These are phyloP conservation scores for Abortiporus biennis DNA, from an alignment of 1,284 basidiomycete species.

Conservation along the genomic window DNA sequence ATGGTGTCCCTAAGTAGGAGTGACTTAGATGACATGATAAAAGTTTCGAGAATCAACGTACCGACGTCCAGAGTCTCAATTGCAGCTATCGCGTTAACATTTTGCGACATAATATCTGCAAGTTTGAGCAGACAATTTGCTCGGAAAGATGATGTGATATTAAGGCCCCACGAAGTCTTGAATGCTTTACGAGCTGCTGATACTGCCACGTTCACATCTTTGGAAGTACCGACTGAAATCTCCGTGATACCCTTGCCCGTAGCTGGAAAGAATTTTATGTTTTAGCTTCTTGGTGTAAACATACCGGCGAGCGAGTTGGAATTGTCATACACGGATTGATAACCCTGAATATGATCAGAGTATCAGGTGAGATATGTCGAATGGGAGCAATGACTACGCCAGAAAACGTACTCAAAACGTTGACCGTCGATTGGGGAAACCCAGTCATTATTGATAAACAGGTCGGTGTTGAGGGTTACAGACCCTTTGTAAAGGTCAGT, in stretches of 20 bases:
- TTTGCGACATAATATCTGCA: conserved; percentile 52
- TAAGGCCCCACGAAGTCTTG: conserved; percentile 53
- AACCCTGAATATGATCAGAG: too few relatives aligned
- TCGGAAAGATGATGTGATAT: conserved; percentile 42
- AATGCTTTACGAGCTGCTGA: conserved; percentile 50
- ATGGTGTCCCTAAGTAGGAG: too few relatives aligned
- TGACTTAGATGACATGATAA: too few relatives aligned
- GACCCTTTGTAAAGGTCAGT: too few relatives aligned
- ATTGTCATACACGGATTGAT: too few relatives aligned
- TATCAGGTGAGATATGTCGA: too few relatives aligned
- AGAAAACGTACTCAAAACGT: conserved; percentile 6
- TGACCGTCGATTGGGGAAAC: conserved; percentile 4
- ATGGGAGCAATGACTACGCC: too few relatives aligned
- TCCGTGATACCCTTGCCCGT: conserved; percentile 40
- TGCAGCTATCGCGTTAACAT: conserved; percentile 56
- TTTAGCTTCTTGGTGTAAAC: too few relatives aligned
- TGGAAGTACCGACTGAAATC: conserved; percentile 36
- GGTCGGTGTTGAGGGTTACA: too few relatives aligned
- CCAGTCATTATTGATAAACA: conserved; percentile 9
- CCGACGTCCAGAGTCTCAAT: conserved; percentile 55
- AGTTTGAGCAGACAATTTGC: conserved; percentile 48
- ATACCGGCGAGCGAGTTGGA: too few relatives aligned
- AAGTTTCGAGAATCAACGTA: background rate
- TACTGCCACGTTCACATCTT: conserved; percentile 43
- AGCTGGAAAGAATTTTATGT: too few relatives aligned